Percentiles rank a stretch among this genome's conserved stretches.
Evolutionary conservation across 2,329 filamentous ascomycete genomes (phyloP).

Genomic region (Microcyclospora tardicrescens): DNA sequence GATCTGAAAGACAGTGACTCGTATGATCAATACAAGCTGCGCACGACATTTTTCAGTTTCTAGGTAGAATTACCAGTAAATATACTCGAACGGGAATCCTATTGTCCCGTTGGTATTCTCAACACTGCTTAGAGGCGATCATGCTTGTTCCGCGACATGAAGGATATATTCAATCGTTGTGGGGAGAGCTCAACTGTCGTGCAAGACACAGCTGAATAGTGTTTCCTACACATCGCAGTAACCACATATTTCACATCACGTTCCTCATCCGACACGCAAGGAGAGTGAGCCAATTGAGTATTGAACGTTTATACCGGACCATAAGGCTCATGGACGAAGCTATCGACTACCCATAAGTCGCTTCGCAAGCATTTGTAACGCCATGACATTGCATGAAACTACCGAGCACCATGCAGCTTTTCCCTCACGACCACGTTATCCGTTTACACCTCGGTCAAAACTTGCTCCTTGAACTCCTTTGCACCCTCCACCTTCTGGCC

Average conservation of each 20-base stretch:
- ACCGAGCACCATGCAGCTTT: conserved; percentile 6
- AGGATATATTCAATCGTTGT: too few relatives aligned
- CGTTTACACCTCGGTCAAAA: conserved; percentile 81
- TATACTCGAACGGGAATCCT: too few relatives aligned
- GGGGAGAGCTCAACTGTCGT: too few relatives aligned
- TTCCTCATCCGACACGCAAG: not conserved
- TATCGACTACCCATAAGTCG: not conserved
- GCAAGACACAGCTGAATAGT: too few relatives aligned
- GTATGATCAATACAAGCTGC: too few relatives aligned
- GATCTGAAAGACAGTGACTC: too few relatives aligned
- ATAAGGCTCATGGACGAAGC: not conserved
- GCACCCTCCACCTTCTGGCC: conserved; percentile 79
- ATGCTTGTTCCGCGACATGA: too few relatives aligned
- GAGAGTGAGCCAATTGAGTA: not conserved
- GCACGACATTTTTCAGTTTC: too few relatives aligned
- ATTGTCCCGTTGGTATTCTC: too few relatives aligned
- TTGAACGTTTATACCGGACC: not conserved
- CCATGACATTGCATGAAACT: not conserved
- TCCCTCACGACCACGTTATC: not conserved
- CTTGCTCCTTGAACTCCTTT: conserved; percentile 96
- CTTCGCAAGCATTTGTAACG: not conserved
- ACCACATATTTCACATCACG: not conserved
- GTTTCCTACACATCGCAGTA: too few relatives aligned
- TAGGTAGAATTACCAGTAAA: too few relatives aligned
- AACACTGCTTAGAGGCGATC: too few relatives aligned